Percentiles rank a stretch among this genome's conserved stretches.
Conservation (phyloP, 169 alveolate species). For the Eimeria nieschulzi region DNA sequence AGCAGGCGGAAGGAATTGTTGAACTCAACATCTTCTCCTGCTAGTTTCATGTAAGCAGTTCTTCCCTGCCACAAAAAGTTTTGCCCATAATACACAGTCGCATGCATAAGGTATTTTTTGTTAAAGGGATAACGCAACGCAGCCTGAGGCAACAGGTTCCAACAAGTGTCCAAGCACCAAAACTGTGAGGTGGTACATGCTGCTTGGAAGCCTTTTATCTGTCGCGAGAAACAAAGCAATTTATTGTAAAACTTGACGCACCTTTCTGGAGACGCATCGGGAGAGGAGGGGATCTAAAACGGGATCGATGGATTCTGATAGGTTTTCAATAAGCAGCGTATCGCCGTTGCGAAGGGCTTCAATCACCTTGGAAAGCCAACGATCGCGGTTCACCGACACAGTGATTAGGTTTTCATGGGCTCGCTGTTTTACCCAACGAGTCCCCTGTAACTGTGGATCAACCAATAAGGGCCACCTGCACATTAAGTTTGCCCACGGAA, state of each 20-base stretch:
- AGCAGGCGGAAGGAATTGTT: constrained; percentile 91
- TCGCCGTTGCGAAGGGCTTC: constrained; percentile 92
- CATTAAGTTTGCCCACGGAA: background rate
- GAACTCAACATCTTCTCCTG: constrained; percentile 92
- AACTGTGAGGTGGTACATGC: too few relatives aligned
- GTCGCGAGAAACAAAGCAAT: too few relatives aligned
- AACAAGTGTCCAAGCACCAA: too few relatives aligned
- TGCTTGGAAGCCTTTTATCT: too few relatives aligned
- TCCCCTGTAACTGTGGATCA: constrained; percentile 97
- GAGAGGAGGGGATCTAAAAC: constrained; percentile 94
- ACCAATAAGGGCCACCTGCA: constrained; percentile 94
- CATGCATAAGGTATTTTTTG: too few relatives aligned
- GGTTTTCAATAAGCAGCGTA: constrained; percentile 93
- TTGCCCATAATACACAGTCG: too few relatives aligned
- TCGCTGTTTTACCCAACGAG: constrained; percentile 93
- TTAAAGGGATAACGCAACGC: too few relatives aligned
- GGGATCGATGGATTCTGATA: constrained; percentile 95
- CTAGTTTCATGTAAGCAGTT: constrained; percentile 86
- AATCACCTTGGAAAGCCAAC: constrained; percentile 91
- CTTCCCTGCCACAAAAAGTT: constrained; percentile 16
- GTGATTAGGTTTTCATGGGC: constrained; percentile 92
- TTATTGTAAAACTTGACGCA: constrained; percentile 73
- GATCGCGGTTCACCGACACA: constrained; percentile 90
- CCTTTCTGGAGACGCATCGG: constrained; percentile 92
- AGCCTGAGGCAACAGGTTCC: too few relatives aligned